Conservation (phyloP, 2,329 filamentous ascomycete species). For the Fusarium odoratissimum region DNA sequence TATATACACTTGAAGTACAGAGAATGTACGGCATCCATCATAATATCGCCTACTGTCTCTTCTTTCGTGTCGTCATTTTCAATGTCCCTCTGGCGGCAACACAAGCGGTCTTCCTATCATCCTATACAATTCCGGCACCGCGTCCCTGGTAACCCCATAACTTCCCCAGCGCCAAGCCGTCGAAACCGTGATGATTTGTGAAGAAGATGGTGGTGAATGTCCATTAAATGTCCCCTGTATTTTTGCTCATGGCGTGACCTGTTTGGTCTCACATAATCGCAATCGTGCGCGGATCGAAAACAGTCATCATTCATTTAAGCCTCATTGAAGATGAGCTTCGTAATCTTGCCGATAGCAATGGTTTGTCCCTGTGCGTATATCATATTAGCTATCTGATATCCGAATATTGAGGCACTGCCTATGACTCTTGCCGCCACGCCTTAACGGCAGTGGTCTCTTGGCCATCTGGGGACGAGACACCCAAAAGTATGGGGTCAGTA, state of each 20-base stretch:
- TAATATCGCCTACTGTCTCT: slow-evolving; percentile 33
- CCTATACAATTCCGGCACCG: slow-evolving; percentile 35
- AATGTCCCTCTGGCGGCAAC: slow-evolving; percentile 22
- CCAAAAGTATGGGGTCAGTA: slow-evolving; percentile 21
- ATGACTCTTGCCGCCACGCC: slow-evolving; percentile 16
- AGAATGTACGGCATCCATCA: slow-evolving; percentile 36
- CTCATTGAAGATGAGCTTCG: slow-evolving; percentile 74
- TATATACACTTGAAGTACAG: slow-evolving; percentile 37
- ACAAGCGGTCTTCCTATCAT: slow-evolving; percentile 32
- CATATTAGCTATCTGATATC: slow-evolving; percentile 45
- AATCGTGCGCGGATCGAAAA: slow-evolving; percentile 6
- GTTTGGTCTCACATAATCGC: slow-evolving; percentile 11
- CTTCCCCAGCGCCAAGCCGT: slow-evolving; percentile 16
- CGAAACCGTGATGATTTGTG: slow-evolving; percentile 27
- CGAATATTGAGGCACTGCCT: slow-evolving; percentile 13
- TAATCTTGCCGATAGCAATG: slow-evolving; percentile 99
- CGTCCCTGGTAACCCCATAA: slow-evolving; percentile 4
- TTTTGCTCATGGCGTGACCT: slow-evolving; percentile 15
- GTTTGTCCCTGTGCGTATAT: slow-evolving; percentile 82
- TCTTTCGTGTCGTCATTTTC: slow-evolving; percentile 19
- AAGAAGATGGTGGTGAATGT: slow-evolving; percentile 26
- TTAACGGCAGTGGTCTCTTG: slow-evolving; percentile 6
- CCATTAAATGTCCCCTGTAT: slow-evolving; percentile 21
- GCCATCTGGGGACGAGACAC: slow-evolving; percentile 8
- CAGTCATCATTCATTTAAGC: slow-evolving; percentile 43